These are phyloP conservation scores for Aureobasidium sp. DNA, from an alignment of 2,329 filamentous ascomycete genomes.

Conservation along the genomic window DNA sequence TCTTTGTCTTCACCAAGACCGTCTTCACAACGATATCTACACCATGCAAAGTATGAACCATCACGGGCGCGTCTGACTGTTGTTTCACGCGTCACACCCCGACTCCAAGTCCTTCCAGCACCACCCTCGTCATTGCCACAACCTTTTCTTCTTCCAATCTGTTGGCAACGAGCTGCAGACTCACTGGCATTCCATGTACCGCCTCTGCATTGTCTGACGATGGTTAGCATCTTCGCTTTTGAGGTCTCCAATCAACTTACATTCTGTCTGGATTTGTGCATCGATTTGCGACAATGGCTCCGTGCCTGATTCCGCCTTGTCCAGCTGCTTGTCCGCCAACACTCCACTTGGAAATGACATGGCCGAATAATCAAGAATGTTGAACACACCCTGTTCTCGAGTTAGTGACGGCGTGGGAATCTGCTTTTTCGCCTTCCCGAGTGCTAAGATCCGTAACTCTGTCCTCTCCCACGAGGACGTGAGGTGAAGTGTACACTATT, in stretches of 20 bases:
- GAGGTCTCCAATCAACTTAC: conserved; percentile 10
- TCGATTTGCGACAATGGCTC: conserved; percentile 19
- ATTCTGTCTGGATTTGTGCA: conserved; percentile 17
- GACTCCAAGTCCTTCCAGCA: conserved; percentile 19
- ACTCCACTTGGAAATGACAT: conserved; percentile 40
- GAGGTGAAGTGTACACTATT: too few species aligned
- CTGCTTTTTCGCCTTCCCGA: background rate
- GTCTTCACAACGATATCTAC: background rate
- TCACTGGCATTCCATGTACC: conserved; percentile 38
- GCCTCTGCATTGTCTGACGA: conserved; percentile 30
- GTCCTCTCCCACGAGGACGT: too few species aligned
- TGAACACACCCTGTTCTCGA: conserved; percentile 33
- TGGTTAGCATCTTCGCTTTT: background rate
- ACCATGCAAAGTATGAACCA: background rate
- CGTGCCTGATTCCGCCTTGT: conserved; percentile 25
- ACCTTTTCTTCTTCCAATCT: conserved; percentile 39
- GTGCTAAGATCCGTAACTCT: too few species aligned
- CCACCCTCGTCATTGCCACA: conserved; percentile 32
- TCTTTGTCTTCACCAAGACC: background rate
- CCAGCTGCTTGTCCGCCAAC: conserved; percentile 33
- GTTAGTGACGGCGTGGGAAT: background rate
- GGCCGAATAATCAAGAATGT: conserved; percentile 42
- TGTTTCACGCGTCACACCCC: background rate
- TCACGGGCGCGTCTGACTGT: background rate
- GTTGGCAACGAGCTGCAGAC: conserved; percentile 35